Base-by-base conservation (phyloP, 2,329 filamentous ascomycete species). In the Pyrenochaeta sp. region DNA sequence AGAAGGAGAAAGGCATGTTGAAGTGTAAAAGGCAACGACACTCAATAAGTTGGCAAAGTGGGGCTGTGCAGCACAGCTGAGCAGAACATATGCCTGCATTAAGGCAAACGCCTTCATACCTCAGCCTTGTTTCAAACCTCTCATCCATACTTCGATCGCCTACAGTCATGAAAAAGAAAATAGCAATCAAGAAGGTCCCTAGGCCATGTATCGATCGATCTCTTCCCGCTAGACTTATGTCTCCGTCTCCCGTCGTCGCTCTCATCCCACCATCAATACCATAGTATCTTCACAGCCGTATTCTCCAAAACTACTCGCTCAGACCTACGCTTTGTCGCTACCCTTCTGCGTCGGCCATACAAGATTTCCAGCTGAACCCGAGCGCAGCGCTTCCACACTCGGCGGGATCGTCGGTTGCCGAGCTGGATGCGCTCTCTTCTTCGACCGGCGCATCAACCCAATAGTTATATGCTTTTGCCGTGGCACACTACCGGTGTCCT, bases 341-440 rank as follows among this genome's bases (percentile, higher is more conserved):
- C 28, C 28, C 46, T 42, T 47, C 28, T 22, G 34, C 10, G 32
- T 24, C 22, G 32, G 15, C 25, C 32, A 30, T 13, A 42, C n/a
- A 12, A 56, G 56, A 40, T 59, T 59, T 3, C 45, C 32, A 2
- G 24, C 22, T 12, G 25, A 7, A 2, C 40, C 50, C 22, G 12
- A 13, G 7, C 25, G 44, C 12, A 56, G 27, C 25, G 39, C 40
- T 3, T 56, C 57, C 25, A 50, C 19, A 5, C 27, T 42, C 12
- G 45, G 34, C n/a, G 57, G 53, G 8, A 56, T 24, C n/a, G 9
- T 50, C n/a, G 57, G 53, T 28, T 56, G 49, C n/a, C 49, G 32
- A 15, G 40, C 12, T 2, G 53, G 57, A 36, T 48, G 30, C 15
- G 28, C 42, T 36, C 42, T 56, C 2, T 25, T 37, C 32, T 34